Evolutionary conservation across 2,329 filamentous ascomycete species (phyloP), one percentile per base, ranked within the genome.

Genomic region (Rutstroemia sp.): DNA sequence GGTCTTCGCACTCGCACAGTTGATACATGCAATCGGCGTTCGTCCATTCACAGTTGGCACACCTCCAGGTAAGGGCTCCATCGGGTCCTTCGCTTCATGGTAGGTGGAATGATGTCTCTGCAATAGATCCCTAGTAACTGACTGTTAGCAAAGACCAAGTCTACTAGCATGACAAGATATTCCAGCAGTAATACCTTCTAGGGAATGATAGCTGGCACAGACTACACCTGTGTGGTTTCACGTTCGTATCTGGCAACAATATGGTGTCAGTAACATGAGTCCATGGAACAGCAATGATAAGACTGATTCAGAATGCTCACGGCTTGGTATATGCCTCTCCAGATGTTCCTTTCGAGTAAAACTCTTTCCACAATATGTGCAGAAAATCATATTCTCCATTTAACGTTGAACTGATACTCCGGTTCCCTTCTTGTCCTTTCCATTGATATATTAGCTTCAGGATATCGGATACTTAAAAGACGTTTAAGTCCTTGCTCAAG

Each of bases 331-430:
- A 58, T 80, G 78, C 60, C 78, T 74, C 61, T 81, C 78, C n/a
- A 80, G 67, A 64, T 81, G 78, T 61, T 81, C 78, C 65, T 80
- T 80, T 62, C 78, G 73, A 50, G 76, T 79, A 66, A 81, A 81
- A 63, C 69, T 71, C 69, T 77, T 79, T 55, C 78, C 78, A 63
- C 78, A 81, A 63, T 80, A 80, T 17, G 77, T 71, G 61, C 78
- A 81, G 64, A 71, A 80, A 49, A 80, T 71, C 71, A 73, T 73
- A 54, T 54, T 63, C 47, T 55, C 53, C 53, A 55, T 55, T 44
- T 51, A 55, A 50, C 37, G 23, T 25, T 30, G 46, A 30, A 10
- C 17, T 17, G 17, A 25, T 27, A 30, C 42, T 23, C 30, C 19
- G 39, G 41, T 37, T 19, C 19, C 7, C 17, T 51, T 45, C 19